These are phyloP conservation scores for Trichoderma citrinoviride DNA, from an alignment of 2,329 filamentous ascomycete genomes.

Conservation along the genomic window DNA sequence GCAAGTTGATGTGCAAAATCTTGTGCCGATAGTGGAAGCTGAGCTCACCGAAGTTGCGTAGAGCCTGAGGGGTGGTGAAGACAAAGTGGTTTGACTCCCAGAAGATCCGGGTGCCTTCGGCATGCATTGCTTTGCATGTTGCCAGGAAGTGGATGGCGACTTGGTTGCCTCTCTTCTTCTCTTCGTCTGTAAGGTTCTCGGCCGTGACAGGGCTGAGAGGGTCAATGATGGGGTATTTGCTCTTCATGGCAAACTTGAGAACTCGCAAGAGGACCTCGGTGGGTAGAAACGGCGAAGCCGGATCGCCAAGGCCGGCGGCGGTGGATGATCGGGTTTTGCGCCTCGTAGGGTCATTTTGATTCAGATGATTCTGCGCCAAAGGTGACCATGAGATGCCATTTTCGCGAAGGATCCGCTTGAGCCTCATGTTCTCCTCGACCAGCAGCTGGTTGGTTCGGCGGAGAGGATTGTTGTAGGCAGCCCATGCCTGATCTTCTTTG, in stretches of 20 bases:
- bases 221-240: conserved; percentile 51
- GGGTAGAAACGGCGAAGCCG: conserved; percentile 45
- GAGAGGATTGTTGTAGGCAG: conserved; percentile 48
- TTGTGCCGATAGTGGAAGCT: conserved; percentile 41
- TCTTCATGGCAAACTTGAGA: conserved; percentile 50
- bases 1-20: conserved; percentile 48
- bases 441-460: conserved; percentile 47
- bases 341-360: conserved; percentile 32
- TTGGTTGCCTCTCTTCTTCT: conserved; percentile 46
- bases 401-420: conserved; percentile 52
- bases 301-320: conserved; percentile 29
- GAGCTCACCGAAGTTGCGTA: conserved; percentile 50
- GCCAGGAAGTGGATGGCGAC: conserved; percentile 54
- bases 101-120: conserved; percentile 49
- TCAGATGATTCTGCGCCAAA: conserved; percentile 35
- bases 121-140: conserved; percentile 49
- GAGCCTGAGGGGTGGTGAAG: conserved; percentile 52
- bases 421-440: conserved; percentile 46
- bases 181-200: conserved; percentile 44
- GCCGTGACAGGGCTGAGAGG: conserved; percentile 46
- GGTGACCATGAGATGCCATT: conserved; percentile 52
- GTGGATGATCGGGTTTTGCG: conserved; percentile 36
- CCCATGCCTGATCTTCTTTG: conserved; percentile 49
- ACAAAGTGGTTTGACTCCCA: conserved; percentile 54
- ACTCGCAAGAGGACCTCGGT: conserved; percentile 53